Evolutionary conservation across 768 basidiomycete genomes (phyloP).

Genomic region (Suillus spraguei): DNA sequence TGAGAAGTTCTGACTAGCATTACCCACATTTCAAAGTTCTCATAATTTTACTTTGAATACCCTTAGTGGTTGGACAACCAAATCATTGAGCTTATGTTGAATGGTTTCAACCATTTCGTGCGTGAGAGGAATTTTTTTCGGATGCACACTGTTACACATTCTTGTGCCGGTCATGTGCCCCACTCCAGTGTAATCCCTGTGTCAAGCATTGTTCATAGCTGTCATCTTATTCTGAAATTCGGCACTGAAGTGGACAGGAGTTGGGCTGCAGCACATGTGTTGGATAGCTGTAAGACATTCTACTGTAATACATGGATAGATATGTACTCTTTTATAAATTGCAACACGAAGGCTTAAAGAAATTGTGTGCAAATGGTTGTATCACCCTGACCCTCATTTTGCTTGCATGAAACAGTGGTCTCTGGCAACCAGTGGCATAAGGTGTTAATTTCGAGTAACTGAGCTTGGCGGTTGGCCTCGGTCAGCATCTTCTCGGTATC

Average conservation of each 20-base stretch:
- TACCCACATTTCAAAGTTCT: no score
- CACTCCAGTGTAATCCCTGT: not conserved
- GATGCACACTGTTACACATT: not conserved
- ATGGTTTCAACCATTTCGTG: slow-evolving; percentile 17
- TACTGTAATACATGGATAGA: not conserved
- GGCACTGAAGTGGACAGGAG: not conserved
- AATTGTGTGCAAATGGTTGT: not conserved
- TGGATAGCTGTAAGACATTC: not conserved
- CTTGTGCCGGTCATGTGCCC: not conserved
- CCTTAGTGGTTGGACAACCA: slow-evolving; percentile 10
- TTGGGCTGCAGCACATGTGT: not conserved
- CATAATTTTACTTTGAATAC: no score
- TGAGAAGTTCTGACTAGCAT: no score
- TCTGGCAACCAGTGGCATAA: not conserved
- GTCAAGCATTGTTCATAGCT: not conserved
- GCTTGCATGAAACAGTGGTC: no score
- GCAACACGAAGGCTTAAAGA: not conserved
- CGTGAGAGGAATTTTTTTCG: not conserved
- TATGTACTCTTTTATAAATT: not conserved
- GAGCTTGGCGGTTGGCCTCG: not conserved
- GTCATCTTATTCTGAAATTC: not conserved
- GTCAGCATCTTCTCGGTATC: not conserved
- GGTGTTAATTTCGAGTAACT: not conserved
- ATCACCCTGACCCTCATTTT: not conserved
- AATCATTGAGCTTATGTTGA: slow-evolving; percentile 27